A percentile compares a stretch with the other conserved stretches of the same genome.
Conservation (phyloP, 2,329 filamentous ascomycete species). For the Cordyceps tenuipes region DNA sequence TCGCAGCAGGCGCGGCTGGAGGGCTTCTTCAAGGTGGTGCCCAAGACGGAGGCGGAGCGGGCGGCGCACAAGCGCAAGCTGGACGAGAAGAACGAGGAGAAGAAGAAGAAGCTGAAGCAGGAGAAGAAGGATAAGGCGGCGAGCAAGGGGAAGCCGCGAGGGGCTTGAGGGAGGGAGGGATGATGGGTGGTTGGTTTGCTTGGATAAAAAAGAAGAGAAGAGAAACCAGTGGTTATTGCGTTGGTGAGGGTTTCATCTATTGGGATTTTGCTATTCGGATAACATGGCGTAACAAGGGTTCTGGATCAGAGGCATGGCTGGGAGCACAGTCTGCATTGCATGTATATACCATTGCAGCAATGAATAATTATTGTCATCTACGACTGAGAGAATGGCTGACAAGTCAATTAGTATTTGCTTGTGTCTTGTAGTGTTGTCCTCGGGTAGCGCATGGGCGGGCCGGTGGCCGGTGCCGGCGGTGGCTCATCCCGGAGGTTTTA, state of each 20-base stretch:
- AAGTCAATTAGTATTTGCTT: neutral
- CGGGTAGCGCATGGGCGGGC: neutral
- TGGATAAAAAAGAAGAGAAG: neutral
- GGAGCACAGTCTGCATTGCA: neutral
- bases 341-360: neutral
- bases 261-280: neutral
- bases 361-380: neutral
- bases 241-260: neutral
- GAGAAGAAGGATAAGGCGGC: constrained; percentile 95
- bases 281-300: constrained; percentile 5
- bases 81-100: constrained; percentile 82
- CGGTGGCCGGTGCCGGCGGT: constrained; percentile 3
- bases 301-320: neutral
- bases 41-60: constrained; percentile 82
- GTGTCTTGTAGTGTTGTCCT: neutral
- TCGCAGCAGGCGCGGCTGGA: constrained; percentile 87
- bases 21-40: constrained; percentile 91
- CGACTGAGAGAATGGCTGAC: neutral
- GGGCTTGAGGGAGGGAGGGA: constrained; percentile 26
- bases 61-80: constrained; percentile 83
- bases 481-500: neutral
- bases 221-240: neutral
- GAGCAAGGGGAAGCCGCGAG: constrained; percentile 77
- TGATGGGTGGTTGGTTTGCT: neutral
- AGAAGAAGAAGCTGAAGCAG: constrained; percentile 91